Conservation (phyloP, 805 yeast species). For the Starmerella ratchasimensis region DNA sequence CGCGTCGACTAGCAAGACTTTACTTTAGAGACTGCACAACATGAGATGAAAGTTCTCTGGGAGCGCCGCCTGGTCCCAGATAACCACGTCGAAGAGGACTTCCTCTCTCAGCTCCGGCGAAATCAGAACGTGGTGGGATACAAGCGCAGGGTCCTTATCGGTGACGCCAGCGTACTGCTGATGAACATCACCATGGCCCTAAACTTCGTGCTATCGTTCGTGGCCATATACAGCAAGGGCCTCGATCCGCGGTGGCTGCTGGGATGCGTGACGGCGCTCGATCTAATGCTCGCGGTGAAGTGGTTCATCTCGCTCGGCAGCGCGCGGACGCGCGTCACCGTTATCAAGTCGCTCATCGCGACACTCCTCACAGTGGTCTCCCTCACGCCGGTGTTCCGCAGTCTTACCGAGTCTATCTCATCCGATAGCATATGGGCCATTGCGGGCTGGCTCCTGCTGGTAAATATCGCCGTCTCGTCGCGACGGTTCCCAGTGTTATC, state of each 20-base stretch:
- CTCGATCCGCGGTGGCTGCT: constrained; percentile 26
- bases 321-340: constrained; percentile 7
- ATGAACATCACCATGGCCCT: constrained; percentile 52
- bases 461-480: constrained; percentile 59
- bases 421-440: constrained; percentile 94
- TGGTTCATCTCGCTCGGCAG: constrained; percentile 18
- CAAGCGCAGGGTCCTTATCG: constrained; percentile 47
- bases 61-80: constrained; percentile 78
- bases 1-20: no score
- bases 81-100: constrained; percentile 72
- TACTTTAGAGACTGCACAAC: no score
- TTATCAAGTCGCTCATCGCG: constrained; percentile 49
- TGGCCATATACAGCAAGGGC: constrained; percentile 32
- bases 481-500: constrained; percentile 52
- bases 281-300: constrained; percentile 18
- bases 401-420: constrained; percentile 76
- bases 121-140: constrained; percentile 62
- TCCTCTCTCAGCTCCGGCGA: constrained; percentile 64
- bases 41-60: constrained; percentile 57
- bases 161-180: constrained; percentile 56
- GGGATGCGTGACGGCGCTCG: constrained; percentile 7
- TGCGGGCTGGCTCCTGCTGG: constrained; percentile 60
- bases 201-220: constrained; percentile 54
- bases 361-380: constrained; percentile 60
- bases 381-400: constrained; percentile 77